These are phyloP conservation scores for Rhizomucor pusillus DNA, from an alignment of 371 early-diverging fungal species.

Conservation along the genomic window DNA sequence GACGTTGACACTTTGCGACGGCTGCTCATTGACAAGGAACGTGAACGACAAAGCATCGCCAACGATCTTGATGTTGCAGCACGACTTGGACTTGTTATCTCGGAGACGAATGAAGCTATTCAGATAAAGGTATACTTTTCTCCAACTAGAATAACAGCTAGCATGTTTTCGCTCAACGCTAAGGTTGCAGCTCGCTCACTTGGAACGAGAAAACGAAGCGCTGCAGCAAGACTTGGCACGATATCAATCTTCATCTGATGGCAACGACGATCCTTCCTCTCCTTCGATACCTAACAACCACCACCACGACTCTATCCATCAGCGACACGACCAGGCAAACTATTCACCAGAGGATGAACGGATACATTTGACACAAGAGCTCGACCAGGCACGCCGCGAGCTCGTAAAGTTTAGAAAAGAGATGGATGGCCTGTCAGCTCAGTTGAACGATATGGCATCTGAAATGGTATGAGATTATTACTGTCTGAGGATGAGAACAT, in stretches of 20 bases:
- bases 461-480: constrained; percentile 45
- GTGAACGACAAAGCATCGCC: constrained; percentile 60
- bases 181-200: constrained; percentile 47
- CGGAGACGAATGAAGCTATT: constrained; percentile 61
- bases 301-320: constrained; percentile 3
- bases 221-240: constrained; percentile 47
- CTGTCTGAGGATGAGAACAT: not conserved
- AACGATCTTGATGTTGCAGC: constrained; percentile 67
- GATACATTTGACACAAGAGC: constrained; percentile 52
- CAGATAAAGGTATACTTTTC: constrained; percentile 42
- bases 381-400: constrained; percentile 60
- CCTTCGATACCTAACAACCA: constrained; percentile 6
- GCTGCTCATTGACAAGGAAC: constrained; percentile 60
- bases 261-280: constrained; percentile 8
- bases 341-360: constrained; percentile 31
- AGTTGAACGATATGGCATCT: constrained; percentile 63
- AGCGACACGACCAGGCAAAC: not conserved
- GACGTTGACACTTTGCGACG: constrained; percentile 51
- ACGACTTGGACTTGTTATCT: constrained; percentile 61
- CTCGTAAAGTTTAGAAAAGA: constrained; percentile 59
- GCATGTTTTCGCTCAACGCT: no score
- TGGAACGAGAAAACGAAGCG: constrained; percentile 57
- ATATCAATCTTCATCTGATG: not conserved
- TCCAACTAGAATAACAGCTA: not conserved
- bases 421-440: constrained; percentile 61